Conservation (phyloP, 2,329 filamentous ascomycete genomes). For the Epicoccum sorghinum region DNA sequence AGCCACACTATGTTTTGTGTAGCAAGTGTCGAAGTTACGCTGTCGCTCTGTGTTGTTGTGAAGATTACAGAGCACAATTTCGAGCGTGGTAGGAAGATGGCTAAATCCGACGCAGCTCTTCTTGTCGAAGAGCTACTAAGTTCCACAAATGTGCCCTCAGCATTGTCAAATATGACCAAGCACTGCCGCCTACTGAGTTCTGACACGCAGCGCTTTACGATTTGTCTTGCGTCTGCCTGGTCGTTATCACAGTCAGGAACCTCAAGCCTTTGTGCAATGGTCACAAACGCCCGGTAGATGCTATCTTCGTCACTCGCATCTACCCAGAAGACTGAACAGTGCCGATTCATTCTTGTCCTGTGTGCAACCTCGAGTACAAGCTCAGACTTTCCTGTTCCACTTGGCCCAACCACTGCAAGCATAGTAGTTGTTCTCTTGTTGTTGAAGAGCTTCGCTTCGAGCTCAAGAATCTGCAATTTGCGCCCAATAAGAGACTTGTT, state of each 20-base stretch:
- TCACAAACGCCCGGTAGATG: constrained; percentile 47
- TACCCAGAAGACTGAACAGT: constrained; percentile 55
- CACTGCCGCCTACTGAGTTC: background rate
- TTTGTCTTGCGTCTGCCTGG: constrained; percentile 22
- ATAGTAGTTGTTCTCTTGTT: constrained; percentile 19
- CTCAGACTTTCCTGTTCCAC: constrained; percentile 31
- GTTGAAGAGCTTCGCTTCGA: constrained; percentile 34
- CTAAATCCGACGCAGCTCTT: constrained; percentile 19
- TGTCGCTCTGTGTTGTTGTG: constrained; percentile 21
- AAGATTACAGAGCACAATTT: constrained; percentile 23
- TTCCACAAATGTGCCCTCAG: constrained; percentile 29
- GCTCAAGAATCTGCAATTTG: constrained; percentile 29
- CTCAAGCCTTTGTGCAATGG: constrained; percentile 32
- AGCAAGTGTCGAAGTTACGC: constrained; percentile 20
- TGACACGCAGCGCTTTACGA: constrained; percentile 22
- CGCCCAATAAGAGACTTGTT: constrained; percentile 36
- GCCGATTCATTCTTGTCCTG: constrained; percentile 42
- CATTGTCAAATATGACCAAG: constrained; percentile 26
- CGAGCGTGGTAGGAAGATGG: constrained; percentile 23
- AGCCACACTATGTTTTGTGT: constrained; percentile 23
- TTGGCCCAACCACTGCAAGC: constrained; percentile 26
- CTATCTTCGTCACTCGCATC: constrained; percentile 48
- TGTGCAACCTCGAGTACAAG: constrained; percentile 49
- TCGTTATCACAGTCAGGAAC: constrained; percentile 27
- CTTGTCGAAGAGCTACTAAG: background rate